These are phyloP conservation scores for Paramecium sexaurelia DNA, from an alignment of 73 alveolate species.

Conservation along the genomic window DNA sequence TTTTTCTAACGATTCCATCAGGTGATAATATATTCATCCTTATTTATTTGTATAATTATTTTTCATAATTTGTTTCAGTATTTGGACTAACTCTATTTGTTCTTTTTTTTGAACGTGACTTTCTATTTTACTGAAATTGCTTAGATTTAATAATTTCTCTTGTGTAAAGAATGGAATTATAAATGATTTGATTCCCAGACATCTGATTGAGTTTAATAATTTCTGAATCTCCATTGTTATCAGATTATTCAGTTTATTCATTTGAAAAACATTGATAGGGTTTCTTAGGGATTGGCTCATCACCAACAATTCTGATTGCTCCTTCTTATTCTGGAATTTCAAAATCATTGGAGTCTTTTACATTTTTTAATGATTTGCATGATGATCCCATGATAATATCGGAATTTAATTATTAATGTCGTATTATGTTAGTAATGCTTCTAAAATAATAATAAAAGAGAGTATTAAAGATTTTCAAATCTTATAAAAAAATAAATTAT, in stretches of 20 bases:
- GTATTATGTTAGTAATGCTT: neutral
- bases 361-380: neutral
- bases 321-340: neutral
- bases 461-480: neutral
- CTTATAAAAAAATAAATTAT: neutral
- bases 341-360: neutral
- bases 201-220: neutral
- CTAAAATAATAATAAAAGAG: neutral
- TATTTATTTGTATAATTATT: neutral
- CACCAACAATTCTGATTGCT: neutral
- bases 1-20: neutral
- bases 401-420: neutral
- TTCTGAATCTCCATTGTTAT: neutral
- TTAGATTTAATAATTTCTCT: neutral
- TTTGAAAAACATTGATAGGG: neutral
- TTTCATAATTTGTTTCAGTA: neutral
- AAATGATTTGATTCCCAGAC: neutral
- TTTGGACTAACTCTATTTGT: neutral
- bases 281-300: neutral
- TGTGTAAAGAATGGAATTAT: neutral
- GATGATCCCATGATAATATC: neutral
- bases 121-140: neutral
- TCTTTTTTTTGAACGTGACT: neutral
- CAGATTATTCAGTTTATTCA: neutral
- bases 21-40: neutral